These are phyloP conservation scores for Phytophthora cactorum DNA, from an alignment of 352 stramenopile genomes.

Conservation along the genomic window DNA sequence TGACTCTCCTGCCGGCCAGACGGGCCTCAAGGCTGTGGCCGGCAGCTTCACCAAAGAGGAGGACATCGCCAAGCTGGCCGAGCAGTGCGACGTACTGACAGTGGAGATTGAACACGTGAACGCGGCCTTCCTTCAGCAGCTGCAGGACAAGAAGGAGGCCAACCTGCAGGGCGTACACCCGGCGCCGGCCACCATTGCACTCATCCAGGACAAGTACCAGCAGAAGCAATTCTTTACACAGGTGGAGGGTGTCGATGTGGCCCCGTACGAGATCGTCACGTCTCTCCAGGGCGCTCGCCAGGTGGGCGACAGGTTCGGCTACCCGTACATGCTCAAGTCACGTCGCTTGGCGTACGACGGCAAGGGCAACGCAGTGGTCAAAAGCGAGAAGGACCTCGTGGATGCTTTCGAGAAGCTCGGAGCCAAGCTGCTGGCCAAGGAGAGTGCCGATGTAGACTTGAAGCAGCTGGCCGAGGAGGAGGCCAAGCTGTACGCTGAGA, in stretches of 20 bases:
- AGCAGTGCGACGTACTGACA: slow-evolving; percentile 94
- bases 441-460: slow-evolving; percentile 26
- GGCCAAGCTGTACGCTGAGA: slow-evolving; percentile 92
- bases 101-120: slow-evolving; percentile 99
- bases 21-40: slow-evolving; percentile 71
- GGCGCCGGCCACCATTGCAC: slow-evolving; percentile 89
- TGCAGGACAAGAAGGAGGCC: slow-evolving; percentile 76
- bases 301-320: slow-evolving; percentile 78
- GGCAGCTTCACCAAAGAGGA: slow-evolving; percentile 79
- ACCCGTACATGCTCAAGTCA: slow-evolving; percentile 99
- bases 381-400: slow-evolving; percentile 74
- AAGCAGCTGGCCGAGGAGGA: slow-evolving; percentile 28
- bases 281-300: slow-evolving; percentile 47
- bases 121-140: slow-evolving; percentile 87
- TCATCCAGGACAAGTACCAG: slow-evolving; percentile 98
- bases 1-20: slow-evolving; percentile 73
- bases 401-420: slow-evolving; percentile 86
- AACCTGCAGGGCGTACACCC: slow-evolving; percentile 73
- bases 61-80: slow-evolving; percentile 75
- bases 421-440: slow-evolving; percentile 28
- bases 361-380: slow-evolving; percentile 95
- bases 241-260: slow-evolving; percentile 57
- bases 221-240: slow-evolving; percentile 93
- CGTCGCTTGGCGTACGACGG: slow-evolving; percentile 97
- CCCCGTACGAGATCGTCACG: slow-evolving; percentile 62